Percentiles rank a stretch among this genome's conserved stretches.
Conservation (phyloP, 257 asterid species). For the Gentiana dahurica region DNA sequence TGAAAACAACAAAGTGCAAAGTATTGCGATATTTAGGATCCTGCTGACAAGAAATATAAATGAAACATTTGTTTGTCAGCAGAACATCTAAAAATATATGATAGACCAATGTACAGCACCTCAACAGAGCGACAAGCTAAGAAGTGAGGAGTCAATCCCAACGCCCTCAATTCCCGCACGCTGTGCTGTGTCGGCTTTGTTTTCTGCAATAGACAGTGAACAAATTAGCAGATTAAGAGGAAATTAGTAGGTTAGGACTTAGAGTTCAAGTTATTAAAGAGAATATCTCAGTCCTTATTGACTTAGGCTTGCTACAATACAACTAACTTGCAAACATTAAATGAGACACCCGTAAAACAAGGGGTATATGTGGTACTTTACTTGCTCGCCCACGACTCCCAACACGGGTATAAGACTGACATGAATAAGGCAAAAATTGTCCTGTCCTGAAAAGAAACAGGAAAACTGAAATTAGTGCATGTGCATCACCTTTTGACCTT, state of each 20-base stretch:
- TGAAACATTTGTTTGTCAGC: too few species aligned
- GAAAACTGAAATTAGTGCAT: slow-evolving; percentile 1
- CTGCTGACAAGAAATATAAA: too few species aligned
- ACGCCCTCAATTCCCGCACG: slow-evolving; percentile 85
- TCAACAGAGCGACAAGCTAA: slow-evolving; percentile 90
- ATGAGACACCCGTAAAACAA: slow-evolving; percentile 1
- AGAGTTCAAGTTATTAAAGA: neutral
- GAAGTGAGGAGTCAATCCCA: slow-evolving; percentile 89
- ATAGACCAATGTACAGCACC: slow-evolving; percentile 29
- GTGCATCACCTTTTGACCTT: neutral
- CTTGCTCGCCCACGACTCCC: slow-evolving; percentile 98
- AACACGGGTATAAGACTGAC: slow-evolving; percentile 95
- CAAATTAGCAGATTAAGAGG: neutral
- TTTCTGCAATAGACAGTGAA: slow-evolving; percentile 20
- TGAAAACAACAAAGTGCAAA: too few species aligned
- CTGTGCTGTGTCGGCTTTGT: slow-evolving; percentile 98
- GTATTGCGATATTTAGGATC: too few species aligned
- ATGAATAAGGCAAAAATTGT: slow-evolving; percentile 89
- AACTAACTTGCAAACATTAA: neutral
- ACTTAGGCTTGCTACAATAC: neutral
- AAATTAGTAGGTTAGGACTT: neutral
- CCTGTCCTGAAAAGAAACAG: slow-evolving; percentile 43
- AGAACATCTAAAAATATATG: neutral
- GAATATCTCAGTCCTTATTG: neutral
- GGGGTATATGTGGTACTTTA: slow-evolving; percentile 24